These are phyloP conservation scores for Didymella pinodella DNA, from an alignment of 2,329 filamentous ascomycete species.

Conservation along the genomic window DNA sequence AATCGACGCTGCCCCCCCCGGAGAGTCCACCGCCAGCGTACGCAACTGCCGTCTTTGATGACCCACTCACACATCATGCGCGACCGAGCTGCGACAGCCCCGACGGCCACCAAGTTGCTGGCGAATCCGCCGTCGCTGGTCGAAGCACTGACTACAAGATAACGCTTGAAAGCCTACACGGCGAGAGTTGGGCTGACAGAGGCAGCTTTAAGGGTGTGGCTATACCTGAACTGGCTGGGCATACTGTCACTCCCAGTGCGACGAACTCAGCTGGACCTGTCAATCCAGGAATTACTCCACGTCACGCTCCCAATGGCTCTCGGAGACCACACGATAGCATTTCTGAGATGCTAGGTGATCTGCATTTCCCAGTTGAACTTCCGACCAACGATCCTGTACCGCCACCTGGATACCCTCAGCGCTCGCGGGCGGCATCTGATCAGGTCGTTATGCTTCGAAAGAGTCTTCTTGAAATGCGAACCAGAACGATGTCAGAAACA, in stretches of 20 bases:
- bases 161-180: too few relatives aligned
- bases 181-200: slow-evolving; percentile 1
- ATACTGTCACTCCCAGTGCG: slow-evolving; percentile 24
- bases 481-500: slow-evolving; percentile 4
- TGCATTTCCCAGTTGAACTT: slow-evolving; percentile 20
- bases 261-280: slow-evolving; percentile 34
- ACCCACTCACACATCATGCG: not conserved
- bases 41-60: not conserved
- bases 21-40: slow-evolving; percentile 15
- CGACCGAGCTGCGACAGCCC: not conserved
- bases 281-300: not conserved
- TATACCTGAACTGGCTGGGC: slow-evolving; percentile 23
- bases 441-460: not conserved
- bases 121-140: not conserved
- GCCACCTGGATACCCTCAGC: slow-evolving; percentile 8
- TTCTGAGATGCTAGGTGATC: slow-evolving; percentile 22
- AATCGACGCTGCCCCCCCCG: not conserved
- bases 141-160: not conserved
- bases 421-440: not conserved
- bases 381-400: slow-evolving; percentile 18
- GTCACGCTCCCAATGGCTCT: too few relatives aligned
- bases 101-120: not conserved
- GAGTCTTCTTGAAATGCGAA: not conserved
- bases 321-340: not conserved
- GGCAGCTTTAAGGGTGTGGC: not conserved